Evolutionary conservation across 257 asterid genomes (phyloP), one percentile per base, ranked within the genome.

Genomic region (Solanum boliviense): DNA sequence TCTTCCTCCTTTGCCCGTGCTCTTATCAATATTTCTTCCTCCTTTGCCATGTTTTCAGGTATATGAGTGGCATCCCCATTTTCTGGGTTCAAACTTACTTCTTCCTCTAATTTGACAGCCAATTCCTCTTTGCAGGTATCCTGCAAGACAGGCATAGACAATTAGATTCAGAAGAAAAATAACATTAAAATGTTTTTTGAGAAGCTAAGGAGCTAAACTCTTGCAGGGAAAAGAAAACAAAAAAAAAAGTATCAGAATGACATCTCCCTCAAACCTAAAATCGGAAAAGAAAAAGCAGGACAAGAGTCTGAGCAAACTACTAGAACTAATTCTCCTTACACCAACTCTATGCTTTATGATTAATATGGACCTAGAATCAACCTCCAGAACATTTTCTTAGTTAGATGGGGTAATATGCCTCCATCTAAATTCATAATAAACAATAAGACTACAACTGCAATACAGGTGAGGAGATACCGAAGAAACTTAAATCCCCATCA

Each of bases 1-100:
- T 87, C 90, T 83, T 92, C 98, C 89, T 94, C 93, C 90, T 92
- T 91, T 90, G 93, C 38, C 85, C 95, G 91, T 90, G 88, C 91
- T 90, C 91, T 94, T 81, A 56, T 74, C 78, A 95, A 88, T 88
- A 91, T 92, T 44, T 90, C 92, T 90, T 95, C 98, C 89, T 90
- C 99, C 86, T 88, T 91, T 86, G 87, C 91, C 95, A 95, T 93
- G 87, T 92, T 67, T 72, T 89, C 86, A 20, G 98, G 87, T 86
- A 94, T 81, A 88, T 75, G 91, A 86, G 90, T 89, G 88, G 90
- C 39, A 87, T 84, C 93, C 60, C 88, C 89, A 87, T 89, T 91
- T 89, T 92, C 92, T 21, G 90, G 88, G 34, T 78, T 90, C 35
- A 44, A 23, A 13, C 65, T 36, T 34, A 87, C 88, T 88, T 91